phyloP scores from a whole-genome alignment of 2,329 filamentous ascomycete species.

The Fusarium falciforme region DNA sequence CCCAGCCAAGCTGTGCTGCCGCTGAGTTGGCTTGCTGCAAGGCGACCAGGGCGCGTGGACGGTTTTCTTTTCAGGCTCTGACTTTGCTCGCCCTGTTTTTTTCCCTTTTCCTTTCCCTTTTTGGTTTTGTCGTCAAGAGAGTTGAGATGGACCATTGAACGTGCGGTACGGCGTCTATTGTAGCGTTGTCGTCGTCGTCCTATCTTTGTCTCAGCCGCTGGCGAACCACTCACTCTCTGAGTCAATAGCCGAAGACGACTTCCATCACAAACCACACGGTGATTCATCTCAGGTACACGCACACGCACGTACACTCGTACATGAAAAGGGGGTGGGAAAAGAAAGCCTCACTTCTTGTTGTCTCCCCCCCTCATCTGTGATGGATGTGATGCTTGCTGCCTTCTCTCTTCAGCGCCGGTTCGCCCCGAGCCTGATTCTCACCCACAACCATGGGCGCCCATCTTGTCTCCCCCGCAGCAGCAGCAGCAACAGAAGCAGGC shows the following conservation, averaged over 20 bases:
- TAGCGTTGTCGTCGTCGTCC: neutral
- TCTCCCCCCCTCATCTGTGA: neutral
- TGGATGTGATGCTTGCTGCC: neutral
- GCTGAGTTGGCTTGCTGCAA: constrained; percentile 15
- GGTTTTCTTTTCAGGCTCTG: neutral
- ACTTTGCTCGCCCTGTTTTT: constrained; percentile 18
- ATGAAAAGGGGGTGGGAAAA: neutral
- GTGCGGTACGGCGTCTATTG: neutral
- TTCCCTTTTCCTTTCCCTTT: neutral
- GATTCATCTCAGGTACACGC: neutral
- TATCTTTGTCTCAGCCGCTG: neutral
- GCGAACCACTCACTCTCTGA: neutral
- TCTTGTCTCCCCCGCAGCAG: neutral
- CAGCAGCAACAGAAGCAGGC: neutral
- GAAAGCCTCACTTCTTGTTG: constrained; percentile 17
- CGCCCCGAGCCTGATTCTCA: neutral
- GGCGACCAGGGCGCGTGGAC: constrained; percentile 13
- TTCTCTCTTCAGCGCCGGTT: neutral
- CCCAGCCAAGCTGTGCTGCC: constrained; percentile 8
- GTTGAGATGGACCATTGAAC: neutral
- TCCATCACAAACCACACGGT: neutral
- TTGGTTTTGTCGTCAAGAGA: neutral
- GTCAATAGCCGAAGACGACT: neutral
- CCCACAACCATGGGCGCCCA: neutral
- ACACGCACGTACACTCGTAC: neutral